A percentile compares a stretch with the other conserved stretches of the same genome.
Conservation (phyloP, 495 filamentous ascomycete species). For the Choiromyces venosus region DNA sequence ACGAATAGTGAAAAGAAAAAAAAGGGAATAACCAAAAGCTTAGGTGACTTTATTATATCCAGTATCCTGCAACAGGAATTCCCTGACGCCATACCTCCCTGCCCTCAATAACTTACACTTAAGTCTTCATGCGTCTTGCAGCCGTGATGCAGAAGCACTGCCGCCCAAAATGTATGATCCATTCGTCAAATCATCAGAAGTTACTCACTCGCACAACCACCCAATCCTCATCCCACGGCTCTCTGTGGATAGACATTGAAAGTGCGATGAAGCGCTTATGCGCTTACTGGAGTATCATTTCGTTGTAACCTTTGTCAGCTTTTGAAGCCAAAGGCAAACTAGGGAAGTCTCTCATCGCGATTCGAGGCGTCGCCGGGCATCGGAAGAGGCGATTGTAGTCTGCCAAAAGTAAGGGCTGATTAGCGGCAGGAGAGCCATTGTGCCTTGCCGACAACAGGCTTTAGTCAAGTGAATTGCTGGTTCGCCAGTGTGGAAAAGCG, state of each 20-base stretch:
- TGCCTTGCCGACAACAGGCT: not conserved
- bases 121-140: not conserved
- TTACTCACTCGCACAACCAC: not conserved
- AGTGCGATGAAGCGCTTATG: not conserved
- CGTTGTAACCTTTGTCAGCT: not conserved
- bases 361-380: not conserved
- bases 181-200: not conserved
- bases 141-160: not conserved
- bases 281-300: not conserved
- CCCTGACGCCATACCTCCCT: not conserved
- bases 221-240: not conserved
- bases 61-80: not conserved
- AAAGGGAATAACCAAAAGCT: not conserved
- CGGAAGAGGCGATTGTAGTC: not conserved
- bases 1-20: not conserved
- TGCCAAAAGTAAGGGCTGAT: not conserved
- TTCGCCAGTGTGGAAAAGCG: not conserved
- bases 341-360: not conserved
- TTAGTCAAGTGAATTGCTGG: not conserved
- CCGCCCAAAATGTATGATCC: not conserved
- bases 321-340: not conserved
- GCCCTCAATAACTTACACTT: not conserved
- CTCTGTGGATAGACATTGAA: not conserved
- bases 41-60: not conserved
- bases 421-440: not conserved